Base-by-base conservation (phyloP, 805 yeast genomes). In the Candida succiphila region DNA sequence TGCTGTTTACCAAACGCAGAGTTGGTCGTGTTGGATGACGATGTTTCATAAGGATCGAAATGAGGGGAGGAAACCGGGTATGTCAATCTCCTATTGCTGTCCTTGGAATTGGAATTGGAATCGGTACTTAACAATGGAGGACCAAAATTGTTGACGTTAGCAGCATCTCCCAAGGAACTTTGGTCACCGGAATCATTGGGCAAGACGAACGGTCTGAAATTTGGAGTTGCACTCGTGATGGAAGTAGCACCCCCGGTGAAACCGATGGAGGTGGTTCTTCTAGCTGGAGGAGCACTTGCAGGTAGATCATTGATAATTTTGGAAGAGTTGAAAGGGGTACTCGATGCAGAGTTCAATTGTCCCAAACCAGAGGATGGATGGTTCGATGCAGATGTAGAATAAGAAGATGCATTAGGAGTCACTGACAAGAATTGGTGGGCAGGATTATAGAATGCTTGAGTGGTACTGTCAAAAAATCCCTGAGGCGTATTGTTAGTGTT, bases 81-180 rank as follows among this genome's bases (percentile, higher is more conserved):
- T 19, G 52, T 47, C 45, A 61, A 48, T 46, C 68, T 67, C 39
- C 72, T 60, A 35, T 67, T 68, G 16, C 65, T 51, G 29, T 67
- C 69, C 46, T 55, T 54, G 9, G 43, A 41, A 36, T 43, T 40
- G 35, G 39, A 18, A 17, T 12, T 19, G n/a, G n/a, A n/a, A n/a
- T n/a, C n/a, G 15, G 39, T 26, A n/a, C 44, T 46, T 9, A 45
- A 28, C 17, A 45, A 39, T 3, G 54, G 52, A 24, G 53, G 51
- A 3, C 47, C 46, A 30, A 50, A 40, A 4, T 28, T 19, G 13
- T 23, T 21, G 12, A 21, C 27, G 14, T 22, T 24, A 14, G 28
- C 26, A 37, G 43, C 22, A 26, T 27, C 16, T 32, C 15, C 10
- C n/a, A n/a, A n/a, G n/a, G n/a, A n/a, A n/a, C n/a, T n/a, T n/a